Evolutionary conservation across 352 stramenopile genomes (phyloP).

Genomic region (Blastocystis hominis): DNA sequence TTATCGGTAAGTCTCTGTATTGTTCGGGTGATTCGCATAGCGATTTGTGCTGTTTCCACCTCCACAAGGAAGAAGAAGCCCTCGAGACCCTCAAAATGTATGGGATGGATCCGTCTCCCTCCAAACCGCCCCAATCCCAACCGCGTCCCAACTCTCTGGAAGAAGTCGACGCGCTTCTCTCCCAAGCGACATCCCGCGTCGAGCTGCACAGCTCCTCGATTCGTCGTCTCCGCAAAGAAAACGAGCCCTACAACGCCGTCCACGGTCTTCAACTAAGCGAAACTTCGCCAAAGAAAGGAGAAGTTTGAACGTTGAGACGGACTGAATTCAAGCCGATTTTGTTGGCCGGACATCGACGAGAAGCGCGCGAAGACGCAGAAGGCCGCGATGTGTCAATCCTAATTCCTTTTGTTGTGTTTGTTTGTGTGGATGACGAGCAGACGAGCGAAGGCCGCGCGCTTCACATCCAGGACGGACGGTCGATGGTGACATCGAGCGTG

Average conservation of each 20-base stretch:
- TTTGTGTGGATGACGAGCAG: neutral
- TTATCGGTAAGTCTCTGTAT: neutral
- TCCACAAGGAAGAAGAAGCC: slow-evolving; percentile 53
- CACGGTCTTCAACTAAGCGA: neutral
- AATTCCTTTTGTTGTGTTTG: neutral
- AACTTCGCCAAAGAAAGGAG: neutral
- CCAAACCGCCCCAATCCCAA: neutral
- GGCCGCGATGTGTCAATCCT: slow-evolving; percentile 28
- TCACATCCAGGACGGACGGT: neutral
- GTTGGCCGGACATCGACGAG: neutral
- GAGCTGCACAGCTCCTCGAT: neutral
- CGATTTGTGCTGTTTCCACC: slow-evolving; percentile 55
- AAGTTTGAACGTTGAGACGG: neutral
- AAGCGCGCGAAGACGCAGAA: neutral
- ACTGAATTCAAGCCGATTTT: slow-evolving; percentile 2
- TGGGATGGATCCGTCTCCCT: neutral
- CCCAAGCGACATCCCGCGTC: neutral
- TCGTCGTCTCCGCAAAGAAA: neutral
- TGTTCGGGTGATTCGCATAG: neutral
- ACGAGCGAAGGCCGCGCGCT: neutral
- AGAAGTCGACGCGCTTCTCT: neutral
- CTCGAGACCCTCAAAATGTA: slow-evolving; percentile 30
- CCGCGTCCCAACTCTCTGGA: neutral
- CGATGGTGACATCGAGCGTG: neutral
- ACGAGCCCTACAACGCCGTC: slow-evolving; percentile 16